These are phyloP conservation scores for Microglena sp. DNA, from an alignment of 139 green algal genomes.

Conservation along the genomic window DNA sequence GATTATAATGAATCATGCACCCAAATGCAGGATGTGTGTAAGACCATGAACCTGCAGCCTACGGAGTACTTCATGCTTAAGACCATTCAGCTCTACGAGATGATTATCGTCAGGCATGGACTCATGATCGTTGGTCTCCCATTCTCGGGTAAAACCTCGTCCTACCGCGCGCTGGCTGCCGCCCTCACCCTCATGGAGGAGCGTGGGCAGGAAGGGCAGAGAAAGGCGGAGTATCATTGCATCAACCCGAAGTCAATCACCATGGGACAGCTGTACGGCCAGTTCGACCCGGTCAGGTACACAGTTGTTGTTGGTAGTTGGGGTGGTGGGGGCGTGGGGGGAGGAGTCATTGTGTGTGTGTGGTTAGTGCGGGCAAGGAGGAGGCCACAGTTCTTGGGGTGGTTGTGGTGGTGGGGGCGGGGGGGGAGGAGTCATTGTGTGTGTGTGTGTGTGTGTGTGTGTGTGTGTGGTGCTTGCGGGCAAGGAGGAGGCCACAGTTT, in stretches of 20 bases:
- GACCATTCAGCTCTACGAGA: conserved; percentile 80
- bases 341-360: not conserved
- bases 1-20: too few species aligned
- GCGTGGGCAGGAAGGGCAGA: conserved; percentile 16
- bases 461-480: not conserved
- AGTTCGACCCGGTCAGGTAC: conserved; percentile 38
- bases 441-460: conserved; percentile 1
- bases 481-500: too few species aligned
- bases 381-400: not conserved
- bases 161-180: conserved; percentile 33
- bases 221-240: conserved; percentile 16
- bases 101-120: conserved; percentile 68
- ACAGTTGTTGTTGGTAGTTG: conserved; percentile 4
- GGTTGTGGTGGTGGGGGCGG: not conserved
- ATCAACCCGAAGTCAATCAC: conserved; percentile 58
- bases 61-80: conserved; percentile 57
- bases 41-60: conserved; percentile 38
- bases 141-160: conserved; percentile 61
- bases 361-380: not conserved
- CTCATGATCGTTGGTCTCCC: conserved; percentile 79
- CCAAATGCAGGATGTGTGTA: conserved; percentile 26
- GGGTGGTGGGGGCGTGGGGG: not conserved
- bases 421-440: not conserved
- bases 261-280: conserved; percentile 72
- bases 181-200: conserved; percentile 42